Conservation (phyloP, 257 asterid species). For the Thymus mandschuricus region DNA sequence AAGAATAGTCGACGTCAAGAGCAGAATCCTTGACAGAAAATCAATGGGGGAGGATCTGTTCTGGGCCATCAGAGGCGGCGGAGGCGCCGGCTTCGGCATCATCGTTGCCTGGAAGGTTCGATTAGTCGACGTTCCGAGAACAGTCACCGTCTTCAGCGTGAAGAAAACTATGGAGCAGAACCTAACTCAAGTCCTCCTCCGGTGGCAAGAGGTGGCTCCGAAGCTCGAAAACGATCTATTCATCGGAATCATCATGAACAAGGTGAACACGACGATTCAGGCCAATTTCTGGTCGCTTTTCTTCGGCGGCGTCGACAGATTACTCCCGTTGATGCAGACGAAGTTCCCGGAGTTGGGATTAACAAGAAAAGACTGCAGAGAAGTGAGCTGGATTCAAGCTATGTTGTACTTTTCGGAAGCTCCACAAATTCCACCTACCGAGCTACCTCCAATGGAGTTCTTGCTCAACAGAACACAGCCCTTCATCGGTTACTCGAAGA, state of each 20-base stretch:
- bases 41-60: background rate
- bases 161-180: background rate
- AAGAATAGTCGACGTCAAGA: background rate
- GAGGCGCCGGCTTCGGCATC: background rate
- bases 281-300: background rate
- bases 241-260: background rate
- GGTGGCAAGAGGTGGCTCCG: conserved; percentile 36
- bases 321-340: background rate
- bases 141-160: background rate
- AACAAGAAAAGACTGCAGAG: background rate
- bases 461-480: background rate
- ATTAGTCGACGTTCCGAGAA: conserved; percentile 14
- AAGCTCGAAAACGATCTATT: conserved; percentile 30
- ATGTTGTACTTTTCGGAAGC: background rate
- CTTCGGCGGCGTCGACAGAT: conserved; percentile 17
- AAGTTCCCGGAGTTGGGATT: background rate
- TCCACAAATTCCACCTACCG: background rate
- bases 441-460: background rate
- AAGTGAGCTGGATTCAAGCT: conserved; percentile 20
- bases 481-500: background rate
- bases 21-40: background rate
- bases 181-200: conserved; percentile 7
- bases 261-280: background rate
- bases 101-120: background rate
- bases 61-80: background rate